Evolutionary conservation across 2,329 filamentous ascomycete species (phyloP).

Genomic region (Verticillium zaregamsianum): DNA sequence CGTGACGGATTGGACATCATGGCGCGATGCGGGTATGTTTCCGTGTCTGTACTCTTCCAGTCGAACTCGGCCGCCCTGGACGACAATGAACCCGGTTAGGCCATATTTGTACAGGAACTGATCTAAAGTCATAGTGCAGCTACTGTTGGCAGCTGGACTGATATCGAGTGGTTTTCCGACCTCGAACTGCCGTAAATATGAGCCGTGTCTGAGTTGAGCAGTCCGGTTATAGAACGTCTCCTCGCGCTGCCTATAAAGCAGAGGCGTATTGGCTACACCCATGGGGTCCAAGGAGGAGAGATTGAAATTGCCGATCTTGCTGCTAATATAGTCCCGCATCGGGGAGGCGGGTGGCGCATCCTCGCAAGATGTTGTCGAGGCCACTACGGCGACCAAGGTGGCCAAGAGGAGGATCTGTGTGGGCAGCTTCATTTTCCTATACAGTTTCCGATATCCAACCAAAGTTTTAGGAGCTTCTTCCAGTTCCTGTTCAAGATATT

Average conservation of each 20-base stretch:
- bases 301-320: neutral
- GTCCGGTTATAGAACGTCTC: neutral
- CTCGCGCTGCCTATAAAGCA: neutral
- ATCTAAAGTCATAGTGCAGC: neutral
- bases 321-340: neutral
- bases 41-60: constrained; percentile 1
- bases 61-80: neutral
- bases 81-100: neutral
- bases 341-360: too few relatives aligned
- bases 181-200: neutral
- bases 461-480: too few relatives aligned
- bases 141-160: neutral
- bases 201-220: neutral
- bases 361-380: too few relatives aligned
- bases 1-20: neutral
- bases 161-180: neutral
- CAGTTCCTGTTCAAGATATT: too few relatives aligned
- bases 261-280: neutral
- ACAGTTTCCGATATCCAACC: too few relatives aligned
- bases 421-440: too few relatives aligned
- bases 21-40: neutral
- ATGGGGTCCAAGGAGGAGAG: neutral
- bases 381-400: too few relatives aligned
- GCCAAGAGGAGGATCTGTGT: too few relatives aligned
- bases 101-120: neutral